Conservation (phyloP, 1,139 yeast species). For the Magnusiomyces tetraspermus region DNA sequence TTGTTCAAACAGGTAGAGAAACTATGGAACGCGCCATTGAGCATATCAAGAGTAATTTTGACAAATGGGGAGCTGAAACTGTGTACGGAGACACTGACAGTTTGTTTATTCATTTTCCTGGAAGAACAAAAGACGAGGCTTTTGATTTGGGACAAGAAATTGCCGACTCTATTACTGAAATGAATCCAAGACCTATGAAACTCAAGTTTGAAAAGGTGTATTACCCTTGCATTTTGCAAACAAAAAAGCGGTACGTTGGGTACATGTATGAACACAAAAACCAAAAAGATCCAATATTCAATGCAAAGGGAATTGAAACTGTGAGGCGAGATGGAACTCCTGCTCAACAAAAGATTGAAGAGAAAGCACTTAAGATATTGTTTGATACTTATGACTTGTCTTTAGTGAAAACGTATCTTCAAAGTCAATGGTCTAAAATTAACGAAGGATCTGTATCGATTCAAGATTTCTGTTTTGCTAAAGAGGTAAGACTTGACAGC, state of each 20-base stretch:
- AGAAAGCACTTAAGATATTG: conserved; percentile 52
- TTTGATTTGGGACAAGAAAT: conserved; percentile 64
- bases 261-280: conserved; percentile 53
- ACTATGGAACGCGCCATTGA: conserved; percentile 63
- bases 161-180: conserved; percentile 51
- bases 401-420: conserved; percentile 53
- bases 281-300: conserved; percentile 59
- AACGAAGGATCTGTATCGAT: conserved; percentile 51
- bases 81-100: conserved; percentile 97
- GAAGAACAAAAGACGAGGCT: conserved; percentile 67
- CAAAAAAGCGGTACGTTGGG: conserved; percentile 90
- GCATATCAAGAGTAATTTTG: conserved; percentile 46
- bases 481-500: conserved; percentile 76
- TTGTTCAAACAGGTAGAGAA: conserved; percentile 86
- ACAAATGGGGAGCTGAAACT: conserved; percentile 75
- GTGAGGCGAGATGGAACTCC: conserved; percentile 91
- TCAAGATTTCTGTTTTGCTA: conserved; percentile 84
- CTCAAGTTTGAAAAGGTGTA: conserved; percentile 89
- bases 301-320: conserved; percentile 95
- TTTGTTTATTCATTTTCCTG: conserved; percentile 81
- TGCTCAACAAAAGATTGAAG: conserved; percentile 78
- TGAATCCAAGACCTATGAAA: conserved; percentile 71
- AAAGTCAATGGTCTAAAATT: conserved; percentile 57
- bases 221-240: conserved; percentile 70
- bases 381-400: conserved; percentile 71